Evolutionary conservation across 1,139 yeast genomes (phyloP), one percentile per base, ranked within the genome.

Genomic region (Geotrichum cucujoidarum): DNA sequence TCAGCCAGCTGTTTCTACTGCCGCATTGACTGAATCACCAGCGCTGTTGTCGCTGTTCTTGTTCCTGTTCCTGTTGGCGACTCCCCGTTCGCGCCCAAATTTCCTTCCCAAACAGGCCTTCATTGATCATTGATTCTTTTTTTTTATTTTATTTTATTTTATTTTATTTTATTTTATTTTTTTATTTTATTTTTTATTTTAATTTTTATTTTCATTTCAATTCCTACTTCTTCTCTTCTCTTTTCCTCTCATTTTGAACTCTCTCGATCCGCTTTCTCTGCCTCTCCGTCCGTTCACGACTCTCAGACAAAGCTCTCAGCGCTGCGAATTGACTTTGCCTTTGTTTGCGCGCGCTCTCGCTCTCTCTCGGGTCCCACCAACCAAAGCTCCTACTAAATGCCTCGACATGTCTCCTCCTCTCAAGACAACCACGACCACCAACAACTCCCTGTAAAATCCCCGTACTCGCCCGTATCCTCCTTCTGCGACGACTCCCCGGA

Each of bases 381-480:
- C 20, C 42, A 38, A 27, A 16, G n/a, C 22, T 25, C 10, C 13
- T 24, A 7, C 3, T 6, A n/a, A 10, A 13, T 22, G 17, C 22
- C 11, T 17, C 41, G n/a, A 38, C 31, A n/a, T n/a, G n/a, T n/a
- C n/a, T n/a, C n/a, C n/a, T n/a, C n/a, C n/a, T n/a, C n/a, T n/a
- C n/a, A n/a, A n/a, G n/a, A n/a, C n/a, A n/a, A n/a, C n/a, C n/a
- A 17, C 41, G 13, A 18, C 20, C 22, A 3, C 22, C 14, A 10
- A 16, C 16, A 17, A 18, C 22, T 17, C n/a, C 29, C 10, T 29
- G 21, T n/a, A n/a, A 20, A 21, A 32, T 13, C 27, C 30, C 20
- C n/a, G 13, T 32, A 20, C 37, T 40, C 39, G 6, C 39, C 39
- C 17, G 17, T 27, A n/a, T 31, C 43, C 14, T 38, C 42, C 8